Conservation (phyloP, 352 stramenopile genomes). For the Globisporangium middletonii region DNA sequence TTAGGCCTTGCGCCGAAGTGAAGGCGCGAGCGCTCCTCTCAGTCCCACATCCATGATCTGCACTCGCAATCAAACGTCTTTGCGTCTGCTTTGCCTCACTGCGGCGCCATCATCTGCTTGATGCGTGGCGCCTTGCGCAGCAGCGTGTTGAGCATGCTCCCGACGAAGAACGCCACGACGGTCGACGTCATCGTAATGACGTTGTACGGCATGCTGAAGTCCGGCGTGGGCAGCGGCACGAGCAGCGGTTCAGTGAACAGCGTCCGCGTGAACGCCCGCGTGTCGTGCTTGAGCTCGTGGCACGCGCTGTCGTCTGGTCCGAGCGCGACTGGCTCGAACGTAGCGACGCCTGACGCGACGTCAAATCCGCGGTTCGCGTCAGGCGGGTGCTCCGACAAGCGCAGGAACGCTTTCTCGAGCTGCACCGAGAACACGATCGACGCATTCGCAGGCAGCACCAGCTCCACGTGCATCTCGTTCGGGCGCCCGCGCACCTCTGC, state of each 20-base stretch:
- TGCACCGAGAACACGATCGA: slow-evolving; percentile 62
- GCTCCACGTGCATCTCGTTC: slow-evolving; percentile 51
- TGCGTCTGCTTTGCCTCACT: neutral
- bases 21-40: neutral
- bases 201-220: slow-evolving; percentile 91
- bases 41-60: neutral
- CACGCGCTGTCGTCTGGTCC: slow-evolving; percentile 5
- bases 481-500: slow-evolving; percentile 47
- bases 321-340: slow-evolving; percentile 20
- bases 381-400: slow-evolving; percentile 73
- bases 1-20: neutral
- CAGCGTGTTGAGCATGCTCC: slow-evolving; percentile 79
- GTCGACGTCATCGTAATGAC: slow-evolving; percentile 89
- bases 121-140: slow-evolving; percentile 64
- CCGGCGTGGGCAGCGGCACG: slow-evolving; percentile 73
- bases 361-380: slow-evolving; percentile 87
- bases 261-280: slow-evolving; percentile 21
- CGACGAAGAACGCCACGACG: slow-evolving; percentile 82
- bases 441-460: slow-evolving; percentile 43
- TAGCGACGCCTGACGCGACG: slow-evolving; percentile 54
- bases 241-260: slow-evolving; percentile 80
- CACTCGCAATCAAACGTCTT: neutral
- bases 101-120: slow-evolving; percentile 49
- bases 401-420: slow-evolving; percentile 81
- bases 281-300: slow-evolving; percentile 2